phyloP scores from a whole-genome alignment of 495 filamentous ascomycete species.

The Usnea hakonensis region DNA sequence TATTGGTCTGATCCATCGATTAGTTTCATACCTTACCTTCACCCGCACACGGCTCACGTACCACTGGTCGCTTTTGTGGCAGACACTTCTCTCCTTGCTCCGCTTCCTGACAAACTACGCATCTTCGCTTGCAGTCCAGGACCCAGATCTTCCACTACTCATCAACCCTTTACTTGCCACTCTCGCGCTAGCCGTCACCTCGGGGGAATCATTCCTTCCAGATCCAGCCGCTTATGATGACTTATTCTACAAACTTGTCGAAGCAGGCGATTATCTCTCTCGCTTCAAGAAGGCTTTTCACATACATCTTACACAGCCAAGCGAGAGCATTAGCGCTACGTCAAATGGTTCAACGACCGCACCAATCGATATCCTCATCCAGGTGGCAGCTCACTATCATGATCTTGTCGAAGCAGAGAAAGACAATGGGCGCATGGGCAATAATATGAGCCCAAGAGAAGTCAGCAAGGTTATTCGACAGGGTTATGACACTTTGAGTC shows the following conservation, averaged over 20 bases:
- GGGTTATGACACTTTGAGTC: constrained; percentile 87
- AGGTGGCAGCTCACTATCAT: constrained; percentile 81
- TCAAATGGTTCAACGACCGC: constrained; percentile 31
- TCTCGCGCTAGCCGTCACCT: constrained; percentile 77
- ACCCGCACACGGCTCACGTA: constrained; percentile 71
- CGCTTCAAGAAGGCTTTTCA: constrained; percentile 75
- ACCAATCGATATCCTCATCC: constrained; percentile 75
- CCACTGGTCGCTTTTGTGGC: constrained; percentile 95
- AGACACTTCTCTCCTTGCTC: constrained; percentile 78
- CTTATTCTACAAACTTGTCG: constrained; percentile 95
- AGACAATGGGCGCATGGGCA: constrained; percentile 36
- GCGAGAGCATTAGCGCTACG: constrained; percentile 13
- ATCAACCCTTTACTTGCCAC: constrained; percentile 67
- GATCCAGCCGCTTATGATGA: constrained; percentile 86
- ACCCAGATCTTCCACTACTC: constrained; percentile 50
- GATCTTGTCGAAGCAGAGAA: constrained; percentile 63
- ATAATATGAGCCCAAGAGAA: constrained; percentile 69
- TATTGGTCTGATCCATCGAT: constrained; percentile 70
- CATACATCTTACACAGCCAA: constrained; percentile 17
- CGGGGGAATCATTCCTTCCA: constrained; percentile 89
- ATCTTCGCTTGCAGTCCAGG: constrained; percentile 56
- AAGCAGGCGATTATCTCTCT: constrained; percentile 73
- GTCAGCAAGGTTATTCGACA: constrained; percentile 88
- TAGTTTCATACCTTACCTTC: constrained; percentile 74
- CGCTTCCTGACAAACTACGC: constrained; percentile 85